Conservation (phyloP, 164 flowering plant genomes). For the Stephania cephalantha region DNA sequence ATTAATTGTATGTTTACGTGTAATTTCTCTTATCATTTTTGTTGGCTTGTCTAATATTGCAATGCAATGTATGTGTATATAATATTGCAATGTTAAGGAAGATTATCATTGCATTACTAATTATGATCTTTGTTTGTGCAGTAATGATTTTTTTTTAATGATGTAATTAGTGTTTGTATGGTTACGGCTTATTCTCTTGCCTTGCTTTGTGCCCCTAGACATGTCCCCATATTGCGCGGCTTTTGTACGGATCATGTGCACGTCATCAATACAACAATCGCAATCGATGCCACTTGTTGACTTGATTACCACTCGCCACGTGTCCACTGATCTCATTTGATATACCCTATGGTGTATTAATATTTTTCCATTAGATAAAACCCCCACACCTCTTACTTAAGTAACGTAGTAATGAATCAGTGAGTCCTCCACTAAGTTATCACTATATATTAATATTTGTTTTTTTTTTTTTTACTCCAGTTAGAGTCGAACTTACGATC, state of each 20-base stretch:
- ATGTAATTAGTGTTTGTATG: neutral
- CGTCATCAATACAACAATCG: neutral
- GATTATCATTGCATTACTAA: neutral
- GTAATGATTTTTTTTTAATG: neutral
- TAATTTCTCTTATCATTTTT: neutral
- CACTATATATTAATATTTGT: too few relatives aligned
- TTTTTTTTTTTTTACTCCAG: too few relatives aligned
- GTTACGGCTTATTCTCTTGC: neutral
- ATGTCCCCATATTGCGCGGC: neutral
- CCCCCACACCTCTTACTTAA: neutral
- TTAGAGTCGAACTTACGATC: too few relatives aligned
- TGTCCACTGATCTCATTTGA: neutral
- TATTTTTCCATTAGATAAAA: too few relatives aligned
- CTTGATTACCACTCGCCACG: neutral
- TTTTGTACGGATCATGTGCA: neutral
- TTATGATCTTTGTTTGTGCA: neutral
- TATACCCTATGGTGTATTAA: too few relatives aligned
- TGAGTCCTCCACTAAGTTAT: neutral
- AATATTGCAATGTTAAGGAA: too few relatives aligned
- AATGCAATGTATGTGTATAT: too few relatives aligned
- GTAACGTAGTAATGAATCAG: neutral
- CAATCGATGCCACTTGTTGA: neutral
- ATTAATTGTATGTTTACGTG: too few relatives aligned
- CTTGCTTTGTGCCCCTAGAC: neutral
- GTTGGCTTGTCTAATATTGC: neutral